These are phyloP conservation scores for Cercospora brassicicola DNA, from an alignment of 2,329 filamentous ascomycete genomes.

Conservation along the genomic window DNA sequence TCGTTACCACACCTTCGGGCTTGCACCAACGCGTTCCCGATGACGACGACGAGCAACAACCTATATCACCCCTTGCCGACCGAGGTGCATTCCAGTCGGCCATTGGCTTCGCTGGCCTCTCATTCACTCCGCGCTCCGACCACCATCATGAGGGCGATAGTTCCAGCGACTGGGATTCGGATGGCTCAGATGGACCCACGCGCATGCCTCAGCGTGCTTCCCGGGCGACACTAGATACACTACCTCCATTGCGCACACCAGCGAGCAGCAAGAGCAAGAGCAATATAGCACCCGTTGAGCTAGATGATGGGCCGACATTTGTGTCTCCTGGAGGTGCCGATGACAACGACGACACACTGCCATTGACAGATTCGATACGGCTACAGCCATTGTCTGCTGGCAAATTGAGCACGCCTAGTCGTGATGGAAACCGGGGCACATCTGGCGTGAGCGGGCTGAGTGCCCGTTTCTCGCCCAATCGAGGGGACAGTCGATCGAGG, in stretches of 20 bases:
- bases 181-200: constrained; percentile 26
- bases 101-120: constrained; percentile 50
- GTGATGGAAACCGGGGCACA: constrained; percentile 48
- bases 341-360: constrained; percentile 59
- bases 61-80: constrained; percentile 48
- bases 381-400: constrained; percentile 59
- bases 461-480: constrained; percentile 53
- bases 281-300: constrained; percentile 47
- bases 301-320: constrained; percentile 56
- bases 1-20: constrained; percentile 42
- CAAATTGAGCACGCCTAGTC: constrained; percentile 42
- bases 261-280: constrained; percentile 26
- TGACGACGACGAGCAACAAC: constrained; percentile 35
- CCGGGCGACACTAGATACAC: constrained; percentile 27
- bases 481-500: constrained; percentile 41
- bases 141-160: constrained; percentile 3
- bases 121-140: constrained; percentile 36
- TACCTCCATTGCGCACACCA: constrained; percentile 35
- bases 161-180: constrained; percentile 22
- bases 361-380: constrained; percentile 57
- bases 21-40: constrained; percentile 36
- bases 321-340: constrained; percentile 47
- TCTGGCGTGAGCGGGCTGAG: constrained; percentile 47
- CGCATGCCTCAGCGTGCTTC: constrained; percentile 17
- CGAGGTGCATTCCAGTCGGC: constrained; percentile 51